Conservation (phyloP, 169 alveolate species). For the Plasmodium inui region DNA sequence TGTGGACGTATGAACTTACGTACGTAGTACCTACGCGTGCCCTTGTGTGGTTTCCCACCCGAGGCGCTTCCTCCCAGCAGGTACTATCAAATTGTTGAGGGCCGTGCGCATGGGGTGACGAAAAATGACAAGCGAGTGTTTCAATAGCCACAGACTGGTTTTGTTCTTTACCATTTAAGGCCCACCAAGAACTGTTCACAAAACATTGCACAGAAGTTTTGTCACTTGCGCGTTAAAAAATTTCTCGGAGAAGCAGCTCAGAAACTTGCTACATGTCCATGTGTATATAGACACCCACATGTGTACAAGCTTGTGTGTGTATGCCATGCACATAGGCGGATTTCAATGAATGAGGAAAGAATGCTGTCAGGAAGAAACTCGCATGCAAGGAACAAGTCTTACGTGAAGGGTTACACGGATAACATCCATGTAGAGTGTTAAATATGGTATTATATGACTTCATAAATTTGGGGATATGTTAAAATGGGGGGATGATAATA, state of each 20-base stretch:
- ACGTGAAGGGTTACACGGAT: not conserved
- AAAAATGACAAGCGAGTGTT: not conserved
- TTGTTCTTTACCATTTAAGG: not conserved
- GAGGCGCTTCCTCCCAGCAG: not conserved
- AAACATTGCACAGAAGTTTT: not conserved
- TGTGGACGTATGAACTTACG: not conserved
- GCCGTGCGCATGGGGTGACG: not conserved
- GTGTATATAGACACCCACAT: not conserved
- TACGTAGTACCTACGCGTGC: not conserved
- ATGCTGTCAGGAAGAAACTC: not conserved
- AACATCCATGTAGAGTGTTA: not conserved
- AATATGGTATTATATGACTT: not conserved
- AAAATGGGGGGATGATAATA: not conserved
- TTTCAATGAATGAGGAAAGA: not conserved
- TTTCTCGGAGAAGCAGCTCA: not conserved
- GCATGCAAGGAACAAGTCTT: not conserved
- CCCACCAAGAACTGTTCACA: not conserved
- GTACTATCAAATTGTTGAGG: not conserved
- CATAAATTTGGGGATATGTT: not conserved
- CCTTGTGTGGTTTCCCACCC: not conserved
- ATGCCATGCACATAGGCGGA: not conserved
- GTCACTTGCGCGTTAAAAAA: not conserved
- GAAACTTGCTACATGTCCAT: not conserved
- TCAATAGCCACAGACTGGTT: not conserved
- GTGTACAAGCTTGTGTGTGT: constrained; percentile 7